phyloP scores from a whole-genome alignment of 1,284 basidiomycete genomes.

The Heimioporus retisporus region DNA sequence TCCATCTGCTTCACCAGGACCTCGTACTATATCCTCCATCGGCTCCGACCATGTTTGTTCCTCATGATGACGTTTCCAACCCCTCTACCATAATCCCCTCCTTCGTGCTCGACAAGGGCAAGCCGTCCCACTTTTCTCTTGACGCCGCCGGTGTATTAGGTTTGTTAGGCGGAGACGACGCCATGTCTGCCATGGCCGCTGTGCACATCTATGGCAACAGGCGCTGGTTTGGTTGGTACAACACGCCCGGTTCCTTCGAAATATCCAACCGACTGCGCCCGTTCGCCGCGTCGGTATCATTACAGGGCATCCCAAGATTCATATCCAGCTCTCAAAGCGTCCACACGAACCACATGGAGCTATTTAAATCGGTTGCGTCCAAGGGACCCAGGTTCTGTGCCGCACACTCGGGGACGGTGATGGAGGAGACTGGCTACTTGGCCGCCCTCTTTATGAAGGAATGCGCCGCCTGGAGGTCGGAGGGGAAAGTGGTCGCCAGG shows the following conservation, averaged over 20 bases:
- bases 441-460: no score
- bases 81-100: slow-evolving; percentile 8
- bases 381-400: slow-evolving; percentile 34
- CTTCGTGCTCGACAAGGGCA: slow-evolving; percentile 3
- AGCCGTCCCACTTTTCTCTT: slow-evolving; percentile 17
- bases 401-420: slow-evolving; percentile 32
- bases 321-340: slow-evolving; percentile 15
- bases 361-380: slow-evolving; percentile 27
- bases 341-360: slow-evolving; percentile 22
- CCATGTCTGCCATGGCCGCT: slow-evolving; percentile 34
- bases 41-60: no score
- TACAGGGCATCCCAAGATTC: slow-evolving; percentile 19
- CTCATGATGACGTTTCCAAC: no score
- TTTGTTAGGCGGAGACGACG: no score
- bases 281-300: slow-evolving; percentile 24
- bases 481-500: no score
- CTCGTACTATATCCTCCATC: no score
- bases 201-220: slow-evolving; percentile 33
- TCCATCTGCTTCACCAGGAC: no score
- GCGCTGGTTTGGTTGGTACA: slow-evolving; percentile 43
- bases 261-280: slow-evolving; percentile 30
- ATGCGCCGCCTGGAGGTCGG: no score
- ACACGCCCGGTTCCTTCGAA: slow-evolving; percentile 38
- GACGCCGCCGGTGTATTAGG: no score
- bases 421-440: slow-evolving; percentile 31